Evolutionary conservation across 768 basidiomycete species (phyloP).

Genomic region (Stropharia rugosoannulata): DNA sequence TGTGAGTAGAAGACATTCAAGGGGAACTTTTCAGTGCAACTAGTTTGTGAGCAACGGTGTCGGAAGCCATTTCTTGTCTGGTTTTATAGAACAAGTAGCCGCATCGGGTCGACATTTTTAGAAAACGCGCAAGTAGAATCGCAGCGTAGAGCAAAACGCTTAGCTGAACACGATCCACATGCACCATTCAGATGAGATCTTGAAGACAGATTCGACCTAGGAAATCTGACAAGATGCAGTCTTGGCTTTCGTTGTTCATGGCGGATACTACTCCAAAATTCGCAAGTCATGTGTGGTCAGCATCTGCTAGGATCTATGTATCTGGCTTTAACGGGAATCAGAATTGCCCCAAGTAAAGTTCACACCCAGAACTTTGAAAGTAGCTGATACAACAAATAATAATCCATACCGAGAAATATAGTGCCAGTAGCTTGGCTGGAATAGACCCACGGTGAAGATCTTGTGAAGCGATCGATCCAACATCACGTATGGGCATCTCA

Average conservation of each 20-base stretch:
- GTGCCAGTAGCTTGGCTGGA: constrained; percentile 2
- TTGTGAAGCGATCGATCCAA: neutral
- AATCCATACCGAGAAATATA: neutral
- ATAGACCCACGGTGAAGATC: constrained; percentile 3
- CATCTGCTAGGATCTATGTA: constrained; percentile 12
- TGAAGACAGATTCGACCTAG: constrained; percentile 21
- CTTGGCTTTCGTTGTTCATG: constrained; percentile 9
- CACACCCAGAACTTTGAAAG: constrained; percentile 6
- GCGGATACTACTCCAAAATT: constrained; percentile 7
- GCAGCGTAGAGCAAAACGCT: too few species aligned
- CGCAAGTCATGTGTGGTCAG: constrained; percentile 18
- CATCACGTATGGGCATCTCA: neutral
- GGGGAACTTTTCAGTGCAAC: too few species aligned
- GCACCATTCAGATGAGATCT: constrained; percentile 20
- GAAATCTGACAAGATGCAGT: constrained; percentile 34
- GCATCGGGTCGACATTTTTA: too few species aligned
- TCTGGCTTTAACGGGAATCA: constrained; percentile 25
- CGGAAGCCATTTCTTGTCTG: neutral
- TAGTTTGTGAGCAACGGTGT: neutral
- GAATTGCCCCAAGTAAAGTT: constrained; percentile 22
- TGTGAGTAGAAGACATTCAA: too few species aligned
- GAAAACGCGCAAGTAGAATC: too few species aligned
- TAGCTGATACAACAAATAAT: neutral
- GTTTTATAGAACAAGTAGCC: too few species aligned
- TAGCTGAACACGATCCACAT: too few species aligned